phyloP scores from a whole-genome alignment of 2,329 filamentous ascomycete genomes.

The Rhinocladiella mackenziei region DNA sequence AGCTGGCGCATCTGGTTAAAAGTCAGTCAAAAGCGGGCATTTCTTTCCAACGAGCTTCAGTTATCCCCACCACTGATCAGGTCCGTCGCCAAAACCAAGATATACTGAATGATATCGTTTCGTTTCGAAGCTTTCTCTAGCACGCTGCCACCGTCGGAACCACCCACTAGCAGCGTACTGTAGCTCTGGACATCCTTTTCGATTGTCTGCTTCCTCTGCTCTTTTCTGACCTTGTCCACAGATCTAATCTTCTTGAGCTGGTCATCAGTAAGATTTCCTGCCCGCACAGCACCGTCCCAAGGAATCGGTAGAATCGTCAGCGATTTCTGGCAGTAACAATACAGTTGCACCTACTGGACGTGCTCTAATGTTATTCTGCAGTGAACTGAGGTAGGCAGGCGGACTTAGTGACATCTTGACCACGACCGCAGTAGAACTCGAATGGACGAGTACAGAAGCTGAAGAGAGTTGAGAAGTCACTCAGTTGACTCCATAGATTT shows the following conservation, averaged over 20 bases:
- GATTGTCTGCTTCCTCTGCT: slow-evolving; percentile 78
- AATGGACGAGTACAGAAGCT: slow-evolving; percentile 5
- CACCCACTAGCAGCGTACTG: slow-evolving; percentile 72
- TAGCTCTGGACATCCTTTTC: slow-evolving; percentile 78
- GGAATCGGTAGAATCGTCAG: slow-evolving; percentile 56
- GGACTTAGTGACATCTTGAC: slow-evolving; percentile 70
- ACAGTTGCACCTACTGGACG: slow-evolving; percentile 52
- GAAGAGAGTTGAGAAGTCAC: not conserved
- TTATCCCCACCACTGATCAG: slow-evolving; percentile 67
- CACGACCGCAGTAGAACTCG: slow-evolving; percentile 25
- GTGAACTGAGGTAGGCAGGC: slow-evolving; percentile 78
- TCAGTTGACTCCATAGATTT: not conserved
- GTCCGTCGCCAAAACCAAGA: slow-evolving; percentile 83
- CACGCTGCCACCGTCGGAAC: slow-evolving; percentile 63
- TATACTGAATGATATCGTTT: slow-evolving; percentile 88
- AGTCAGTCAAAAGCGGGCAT: slow-evolving; percentile 3
- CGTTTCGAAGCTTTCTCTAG: slow-evolving; percentile 81
- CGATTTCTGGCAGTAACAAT: not conserved
- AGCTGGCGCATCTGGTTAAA: slow-evolving; percentile 66
- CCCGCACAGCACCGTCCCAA: slow-evolving; percentile 93
- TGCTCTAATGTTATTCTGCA: slow-evolving; percentile 95
- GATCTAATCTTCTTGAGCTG: slow-evolving; percentile 95
- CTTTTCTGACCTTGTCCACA: slow-evolving; percentile 92
- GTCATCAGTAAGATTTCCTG: slow-evolving; percentile 86
- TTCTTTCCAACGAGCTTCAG: not conserved